These are phyloP conservation scores for Diversispora epigaea DNA, from an alignment of 192 early-diverging fungal genomes.

Conservation along the genomic window DNA sequence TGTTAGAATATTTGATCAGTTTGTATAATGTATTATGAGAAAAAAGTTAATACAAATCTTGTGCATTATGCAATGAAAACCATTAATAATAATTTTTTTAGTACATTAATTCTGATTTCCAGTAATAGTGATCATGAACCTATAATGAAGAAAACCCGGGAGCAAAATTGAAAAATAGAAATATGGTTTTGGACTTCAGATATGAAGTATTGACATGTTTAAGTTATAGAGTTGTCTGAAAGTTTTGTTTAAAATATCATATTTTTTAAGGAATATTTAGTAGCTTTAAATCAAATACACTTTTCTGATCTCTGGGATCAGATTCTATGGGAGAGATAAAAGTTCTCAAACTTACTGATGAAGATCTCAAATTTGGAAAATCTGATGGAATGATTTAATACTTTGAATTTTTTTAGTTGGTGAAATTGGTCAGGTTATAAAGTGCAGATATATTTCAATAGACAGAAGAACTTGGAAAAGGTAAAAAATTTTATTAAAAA, in stretches of 20 bases:
- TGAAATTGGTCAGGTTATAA: not conserved
- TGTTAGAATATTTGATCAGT: not conserved
- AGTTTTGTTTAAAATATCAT: not conserved
- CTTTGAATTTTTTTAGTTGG: slow-evolving; percentile 15
- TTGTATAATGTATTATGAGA: not conserved
- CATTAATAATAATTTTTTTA: not conserved
- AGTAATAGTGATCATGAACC: not conserved
- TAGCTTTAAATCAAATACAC: not conserved
- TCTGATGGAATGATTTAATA: slow-evolving; percentile 7
- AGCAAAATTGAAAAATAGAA: not conserved
- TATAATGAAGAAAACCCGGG: not conserved
- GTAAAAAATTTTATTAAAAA: slow-evolving; percentile 12
- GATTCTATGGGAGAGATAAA: not conserved
- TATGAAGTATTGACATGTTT: slow-evolving; percentile 21
- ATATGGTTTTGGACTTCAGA: slow-evolving; percentile 6
- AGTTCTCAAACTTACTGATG: slow-evolving; percentile 15
- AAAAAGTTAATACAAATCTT: not conserved
- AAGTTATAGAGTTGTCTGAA: not conserved
- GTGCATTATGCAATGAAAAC: not conserved
- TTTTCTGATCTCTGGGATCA: not conserved
- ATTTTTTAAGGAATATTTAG: slow-evolving; percentile 4
- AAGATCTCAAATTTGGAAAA: not conserved
- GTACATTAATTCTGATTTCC: slow-evolving; percentile 4
- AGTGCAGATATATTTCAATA: not conserved
- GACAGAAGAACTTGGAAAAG: not conserved